phyloP scores from a whole-genome alignment of 352 stramenopile species.

The Albugo laibachii region DNA sequence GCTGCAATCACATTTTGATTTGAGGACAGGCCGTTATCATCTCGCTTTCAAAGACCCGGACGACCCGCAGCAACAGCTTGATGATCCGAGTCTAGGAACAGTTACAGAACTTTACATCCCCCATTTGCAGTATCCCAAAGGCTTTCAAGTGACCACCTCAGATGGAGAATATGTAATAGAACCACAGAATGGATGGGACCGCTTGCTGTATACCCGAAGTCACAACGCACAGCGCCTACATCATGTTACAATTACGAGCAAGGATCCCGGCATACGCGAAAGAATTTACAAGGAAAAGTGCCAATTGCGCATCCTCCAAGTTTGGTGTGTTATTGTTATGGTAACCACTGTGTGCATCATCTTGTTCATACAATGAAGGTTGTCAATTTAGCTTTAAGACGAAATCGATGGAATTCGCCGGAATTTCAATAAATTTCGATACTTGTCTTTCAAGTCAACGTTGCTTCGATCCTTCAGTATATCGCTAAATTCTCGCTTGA shows the following conservation, averaged over 20 bases:
- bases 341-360: too few relatives aligned
- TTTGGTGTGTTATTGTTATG: too few relatives aligned
- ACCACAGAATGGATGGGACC: constrained; percentile 33
- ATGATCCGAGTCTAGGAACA: constrained; percentile 1
- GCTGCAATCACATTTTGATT: constrained; percentile 31
- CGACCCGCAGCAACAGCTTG: constrained; percentile 5
- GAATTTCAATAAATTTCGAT: constrained; percentile 39
- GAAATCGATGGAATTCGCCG: neutral
- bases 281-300: too few relatives aligned
- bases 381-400: too few relatives aligned
- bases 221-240: too few relatives aligned
- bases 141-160: constrained; percentile 30
- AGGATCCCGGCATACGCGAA: too few relatives aligned
- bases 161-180: constrained; percentile 30
- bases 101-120: constrained; percentile 49
- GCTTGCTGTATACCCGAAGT: constrained; percentile 15
- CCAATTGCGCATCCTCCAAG: too few relatives aligned
- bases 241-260: too few relatives aligned
- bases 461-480: constrained; percentile 32
- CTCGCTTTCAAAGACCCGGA: constrained; percentile 17
- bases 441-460: constrained; percentile 73
- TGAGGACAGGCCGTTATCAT: constrained; percentile 28
- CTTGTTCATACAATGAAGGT: too few relatives aligned
- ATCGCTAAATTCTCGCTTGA: constrained; percentile 31
- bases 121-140: constrained; percentile 43